Percentiles rank a stretch among this genome's conserved stretches.
Conservation (phyloP, 1,284 basidiomycete genomes). For the Sporisorium scitamineum region DNA sequence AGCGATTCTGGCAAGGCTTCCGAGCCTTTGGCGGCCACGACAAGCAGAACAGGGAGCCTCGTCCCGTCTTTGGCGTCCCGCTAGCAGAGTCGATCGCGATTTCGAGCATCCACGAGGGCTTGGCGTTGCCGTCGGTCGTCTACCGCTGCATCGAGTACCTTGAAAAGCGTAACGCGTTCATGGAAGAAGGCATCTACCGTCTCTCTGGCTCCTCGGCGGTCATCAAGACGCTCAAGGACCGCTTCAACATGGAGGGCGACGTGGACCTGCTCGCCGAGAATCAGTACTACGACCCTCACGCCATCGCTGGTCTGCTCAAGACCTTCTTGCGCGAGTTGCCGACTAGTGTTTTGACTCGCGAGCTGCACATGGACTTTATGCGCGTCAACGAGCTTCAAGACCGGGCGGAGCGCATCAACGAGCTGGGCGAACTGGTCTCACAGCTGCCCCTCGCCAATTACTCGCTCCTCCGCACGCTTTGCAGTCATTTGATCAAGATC, state of each 20-base stretch:
- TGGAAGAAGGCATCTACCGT: constrained; percentile 97
- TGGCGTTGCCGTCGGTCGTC: constrained; percentile 90
- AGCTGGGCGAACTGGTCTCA: constrained; percentile 86
- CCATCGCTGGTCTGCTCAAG: constrained; percentile 66
- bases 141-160: constrained; percentile 79
- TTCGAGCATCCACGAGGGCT: constrained; percentile 77
- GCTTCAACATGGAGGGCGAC: constrained; percentile 80
- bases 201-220: constrained; percentile 76
- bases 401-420: constrained; percentile 84
- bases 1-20: constrained; percentile 64
- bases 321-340: constrained; percentile 65
- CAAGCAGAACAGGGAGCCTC: constrained; percentile 45
- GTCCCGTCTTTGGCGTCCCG: constrained; percentile 86
- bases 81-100: constrained; percentile 88
- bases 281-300: constrained; percentile 61
- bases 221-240: constrained; percentile 91
- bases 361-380: constrained; percentile 64
- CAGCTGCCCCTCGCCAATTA: constrained; percentile 92
- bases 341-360: constrained; percentile 61
- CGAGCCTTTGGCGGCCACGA: constrained; percentile 47
- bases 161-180: constrained; percentile 83
- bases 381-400: constrained; percentile 79
- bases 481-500: constrained; percentile 94
- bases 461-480: constrained; percentile 88
- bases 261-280: constrained; percentile 63